Evolutionary conservation across 2,329 filamentous ascomycete genomes (phyloP), one percentile per base, ranked within the genome.

Genomic region (Nothophaeocryptopus gaeumannii): DNA sequence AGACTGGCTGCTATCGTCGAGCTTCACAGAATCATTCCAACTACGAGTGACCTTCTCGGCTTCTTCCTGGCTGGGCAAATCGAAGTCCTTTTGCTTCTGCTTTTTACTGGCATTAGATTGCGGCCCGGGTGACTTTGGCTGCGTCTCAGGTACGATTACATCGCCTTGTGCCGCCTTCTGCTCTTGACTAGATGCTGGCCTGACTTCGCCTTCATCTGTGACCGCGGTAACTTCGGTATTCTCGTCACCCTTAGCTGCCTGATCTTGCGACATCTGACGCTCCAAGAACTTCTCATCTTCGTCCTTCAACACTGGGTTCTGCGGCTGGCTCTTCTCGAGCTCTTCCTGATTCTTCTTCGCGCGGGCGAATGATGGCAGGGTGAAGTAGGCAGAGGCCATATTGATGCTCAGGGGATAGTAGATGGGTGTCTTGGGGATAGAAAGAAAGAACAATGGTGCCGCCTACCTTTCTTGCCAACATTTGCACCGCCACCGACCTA

Each of bases 241-340:
- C 5, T 62, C 48, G n/a, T 45, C 53, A 8, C 48, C 52, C n/a
- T 53, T 50, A n/a, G 53, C 41, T 29, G 58, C 55, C 39, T 63
- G 56, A 10, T 59, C 58, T 9, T 59, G 47, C 1, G 60, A 60
- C 5, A 62, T 48, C 7, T 67, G 63, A 36, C 63, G 63, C 45
- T 69, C 67, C 15, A 84, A 66, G 58, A 83, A 84, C 45, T 74
- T 70, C 58, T 83, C 78, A 54, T 84, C 81, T 59, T 82, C 80
- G n/a, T 79, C 74, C 13, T 78, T 80, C n/a, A 84, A 64, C 2
- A 84, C 74, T 5, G 74, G 63, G 60, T 67, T 61, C n/a, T 65
- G 58, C 5, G 67, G 66, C 36, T 68, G 67, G 8, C 56, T 65
- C 50, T 65, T 66, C 44, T 67, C 56, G 12, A 68, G 58, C n/a